A percentile compares a stretch with the other conserved stretches of the same genome.
Conservation (phyloP, 306 rosid genomes). For the Pueraria montana region DNA sequence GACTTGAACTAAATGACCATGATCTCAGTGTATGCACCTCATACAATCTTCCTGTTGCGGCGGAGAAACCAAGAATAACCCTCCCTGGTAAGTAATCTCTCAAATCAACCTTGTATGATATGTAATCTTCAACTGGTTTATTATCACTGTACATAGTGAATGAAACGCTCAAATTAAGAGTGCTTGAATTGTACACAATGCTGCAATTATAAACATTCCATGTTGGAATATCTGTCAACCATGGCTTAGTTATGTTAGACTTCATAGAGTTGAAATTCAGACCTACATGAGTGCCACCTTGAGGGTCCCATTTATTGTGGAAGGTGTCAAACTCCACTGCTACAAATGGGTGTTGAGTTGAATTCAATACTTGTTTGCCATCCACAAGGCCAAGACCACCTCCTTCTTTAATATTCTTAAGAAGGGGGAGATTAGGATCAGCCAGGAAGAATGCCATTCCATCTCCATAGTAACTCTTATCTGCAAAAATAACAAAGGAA, state of each 20-base stretch:
- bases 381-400: slow-evolving; percentile 59
- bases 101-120: slow-evolving; percentile 43
- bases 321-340: slow-evolving; percentile 64
- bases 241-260: slow-evolving; percentile 36
- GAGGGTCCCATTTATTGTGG: slow-evolving; percentile 45
- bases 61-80: slow-evolving; percentile 58
- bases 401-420: slow-evolving; percentile 8
- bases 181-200: slow-evolving; percentile 49
- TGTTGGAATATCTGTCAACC: slow-evolving; percentile 20
- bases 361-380: not conserved
- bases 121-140: not conserved
- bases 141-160: slow-evolving; percentile 16
- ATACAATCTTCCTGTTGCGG: slow-evolving; percentile 47
- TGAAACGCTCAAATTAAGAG: slow-evolving; percentile 41
- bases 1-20: slow-evolving; percentile 54
- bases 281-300: slow-evolving; percentile 49
- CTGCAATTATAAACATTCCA: slow-evolving; percentile 48
- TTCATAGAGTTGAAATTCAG: slow-evolving; percentile 55
- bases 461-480: slow-evolving; percentile 6
- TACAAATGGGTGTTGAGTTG: slow-evolving; percentile 45
- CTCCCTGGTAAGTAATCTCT: slow-evolving; percentile 46
- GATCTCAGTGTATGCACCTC: slow-evolving; percentile 46
- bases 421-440: slow-evolving; percentile 44
- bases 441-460: slow-evolving; percentile 68
- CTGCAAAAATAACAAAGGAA: slow-evolving; percentile 55